Base-by-base conservation (phyloP, 1,284 basidiomycete species). In the Athelia psychrophila region DNA sequence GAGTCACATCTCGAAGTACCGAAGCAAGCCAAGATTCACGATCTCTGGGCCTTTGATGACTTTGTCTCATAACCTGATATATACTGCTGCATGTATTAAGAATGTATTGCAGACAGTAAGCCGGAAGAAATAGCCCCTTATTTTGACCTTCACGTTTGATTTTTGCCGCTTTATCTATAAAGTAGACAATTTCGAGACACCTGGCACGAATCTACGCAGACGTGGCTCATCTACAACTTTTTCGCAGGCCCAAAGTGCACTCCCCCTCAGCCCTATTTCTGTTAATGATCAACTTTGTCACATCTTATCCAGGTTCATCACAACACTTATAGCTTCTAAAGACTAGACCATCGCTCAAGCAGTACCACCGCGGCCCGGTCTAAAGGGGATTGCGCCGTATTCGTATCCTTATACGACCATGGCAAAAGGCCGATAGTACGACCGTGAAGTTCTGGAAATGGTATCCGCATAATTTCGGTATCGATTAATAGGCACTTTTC, bases 391-490 rank as follows among this genome's bases (percentile, higher is more conserved):
- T 47, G 68, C 83, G 19, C 83, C 88, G 0, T 91, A 91, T 63
- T 91, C 89, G 88, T 86, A 88, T 61, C 84, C 88, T 2, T 90
- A 94, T 68, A 88, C 85, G 19, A 97, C 94, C 1, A 95, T 91
- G 81, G 92, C 93, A 22, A 98, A 98, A 71, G 81, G 87, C 55
- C 80, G 95, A 24, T 98, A 91, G 91, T 78, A 92, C 47, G 86
- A 88, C 18, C 76, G 94, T 24, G 90, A 94, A 64, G 78, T 96
- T 33, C 70, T 94, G 25, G 92, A 94, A 67, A 84, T 94, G 40
- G 84, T 95, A 22, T 91, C 88, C 0, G 93, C 93, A 0, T 93
- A 96, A 67, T 96, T 95, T 66, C 75, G 93, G 49, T 93, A 95
- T 73, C 77, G 93, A 45, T 91, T 86, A 8, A 87, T 93, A 75